A percentile compares a stretch with the other conserved stretches of the same genome.
phyloP scores from a whole-genome alignment of 768 basidiomycete genomes.

The Tulasnella sp. region DNA sequence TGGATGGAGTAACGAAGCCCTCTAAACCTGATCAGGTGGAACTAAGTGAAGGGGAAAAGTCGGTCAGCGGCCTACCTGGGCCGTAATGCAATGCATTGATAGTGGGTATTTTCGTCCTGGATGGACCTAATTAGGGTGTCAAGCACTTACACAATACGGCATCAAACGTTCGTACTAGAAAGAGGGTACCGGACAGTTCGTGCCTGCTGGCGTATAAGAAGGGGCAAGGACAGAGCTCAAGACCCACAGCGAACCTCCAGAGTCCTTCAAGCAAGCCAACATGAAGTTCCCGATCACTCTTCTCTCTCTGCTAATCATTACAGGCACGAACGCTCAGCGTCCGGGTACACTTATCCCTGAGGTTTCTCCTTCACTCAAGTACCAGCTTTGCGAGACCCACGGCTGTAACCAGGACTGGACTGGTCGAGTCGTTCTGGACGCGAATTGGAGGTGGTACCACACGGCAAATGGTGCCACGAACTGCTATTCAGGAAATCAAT shows the following conservation, averaged over 20 bases:
- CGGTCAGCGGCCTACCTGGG: background rate
- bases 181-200: background rate
- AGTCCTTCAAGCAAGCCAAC: background rate
- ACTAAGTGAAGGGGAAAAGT: background rate
- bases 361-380: conserved; percentile 29
- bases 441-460: too few species aligned
- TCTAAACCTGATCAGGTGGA: background rate
- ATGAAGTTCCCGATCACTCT: background rate
- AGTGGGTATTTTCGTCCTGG: background rate
- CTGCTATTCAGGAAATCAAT: background rate
- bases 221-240: background rate
- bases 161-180: background rate
- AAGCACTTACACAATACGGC: background rate
- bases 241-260: background rate
- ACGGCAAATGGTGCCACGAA: background rate
- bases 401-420: background rate
- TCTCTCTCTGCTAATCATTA: conserved; percentile 33
- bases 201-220: background rate
- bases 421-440: background rate
- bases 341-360: conserved; percentile 39
- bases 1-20: background rate
- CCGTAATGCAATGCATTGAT: background rate
- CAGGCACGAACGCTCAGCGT: conserved; percentile 47
- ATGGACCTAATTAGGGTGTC: background rate
- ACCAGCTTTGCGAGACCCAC: conserved; percentile 43